Base-by-base conservation (phyloP, 169 alveolate genomes). In the Cryptosporidium canis region DNA sequence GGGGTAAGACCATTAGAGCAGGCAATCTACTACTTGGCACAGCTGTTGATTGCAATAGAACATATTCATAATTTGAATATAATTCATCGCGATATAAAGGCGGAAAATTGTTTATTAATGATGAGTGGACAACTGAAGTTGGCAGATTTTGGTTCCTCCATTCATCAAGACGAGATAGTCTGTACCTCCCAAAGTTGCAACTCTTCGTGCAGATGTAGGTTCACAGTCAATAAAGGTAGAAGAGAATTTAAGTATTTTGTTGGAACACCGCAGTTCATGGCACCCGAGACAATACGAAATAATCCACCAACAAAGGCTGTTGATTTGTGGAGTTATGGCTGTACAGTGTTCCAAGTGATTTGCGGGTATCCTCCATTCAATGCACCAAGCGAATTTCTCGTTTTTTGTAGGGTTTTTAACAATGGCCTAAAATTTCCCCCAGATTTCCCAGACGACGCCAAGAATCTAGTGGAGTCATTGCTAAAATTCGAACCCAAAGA, bases 51-150 rank as follows among this genome's bases (percentile, higher is more conserved):
- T 27, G 97, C 97, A 18, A 63, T 95, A 47, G 99, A 96, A 83
- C 96, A 97, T 90, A 90, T 97, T 43, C 99, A 98, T 82, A 68
- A 93, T 64, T 94, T 92, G 68, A 92, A 93, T 84, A 94, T 98
- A 31, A 93, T 97, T 68, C 99, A 98, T 90, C 94, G 99, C 64
- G 99, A 98, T 91, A 68, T 97, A 61, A 97, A 97, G 87, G 98
- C 97, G 45, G 95, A 94, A 82, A 92, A 91, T 37, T 83, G 83
- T 64, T 66, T 83, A 18, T 12, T 83, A 31, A 67, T 55, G 53
- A 18, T 21, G 33, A 55, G 37, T 24, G 77, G 77, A 16, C 44
- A 27, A 31, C 85, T 83, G 41, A 83, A 83, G 35, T 29, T 83
- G 66, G 91, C 65, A 3, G 91, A 83, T 61, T 83, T 83, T 56